Evolutionary conservation across 176 grass and related monocot species (phyloP), one percentile per base, ranked within the genome.

Genomic region (Ensete glaucum): DNA sequence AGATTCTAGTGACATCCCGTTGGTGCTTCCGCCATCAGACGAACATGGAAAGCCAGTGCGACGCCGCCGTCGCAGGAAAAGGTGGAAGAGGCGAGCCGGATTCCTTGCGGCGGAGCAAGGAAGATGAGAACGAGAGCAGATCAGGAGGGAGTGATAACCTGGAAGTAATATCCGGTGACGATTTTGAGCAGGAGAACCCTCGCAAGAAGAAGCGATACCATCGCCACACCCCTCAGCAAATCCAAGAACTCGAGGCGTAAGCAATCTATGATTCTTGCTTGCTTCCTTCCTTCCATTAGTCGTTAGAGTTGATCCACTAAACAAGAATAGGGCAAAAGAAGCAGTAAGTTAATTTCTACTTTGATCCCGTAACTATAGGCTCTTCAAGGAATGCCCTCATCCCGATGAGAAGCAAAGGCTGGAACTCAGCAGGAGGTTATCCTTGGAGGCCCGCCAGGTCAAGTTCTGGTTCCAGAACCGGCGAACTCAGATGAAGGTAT

Each of bases 401-500:
- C 95, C 90, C 0, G 90, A 99, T 16, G 88, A 89, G 62, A 99
- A 77, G 78, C 86, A 91, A 82, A 81, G 88, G 10, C 64, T 60
- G 3, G 79, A 89, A 26, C 84, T 94, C 67, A 85, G 84, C 85
- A 91, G 9, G 54, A 76, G 74, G 62, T 86, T 99, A 43, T 64
- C 75, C 78, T 78, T 99, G 70, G 83, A 82, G 56, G 72, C 65
- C 64, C 82, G 76, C 11, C 95, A 99, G 90, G 83, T 99, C 84
- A 99, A 99, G 88, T 99, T 99, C 84, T 99, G 90, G 95, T 99
- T 99, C 82, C 95, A 99, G 88, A 99, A 99, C 21, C 83, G 88
- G 0, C 88, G 95, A 29, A 99, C 88, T 50, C 86, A 89, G 74
- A 81, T 86, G 84, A 99, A 99, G 86, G 95, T 98, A 78, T 62